phyloP scores from a whole-genome alignment of 2,329 filamentous ascomycete genomes.

The Triangularia verruculosa region DNA sequence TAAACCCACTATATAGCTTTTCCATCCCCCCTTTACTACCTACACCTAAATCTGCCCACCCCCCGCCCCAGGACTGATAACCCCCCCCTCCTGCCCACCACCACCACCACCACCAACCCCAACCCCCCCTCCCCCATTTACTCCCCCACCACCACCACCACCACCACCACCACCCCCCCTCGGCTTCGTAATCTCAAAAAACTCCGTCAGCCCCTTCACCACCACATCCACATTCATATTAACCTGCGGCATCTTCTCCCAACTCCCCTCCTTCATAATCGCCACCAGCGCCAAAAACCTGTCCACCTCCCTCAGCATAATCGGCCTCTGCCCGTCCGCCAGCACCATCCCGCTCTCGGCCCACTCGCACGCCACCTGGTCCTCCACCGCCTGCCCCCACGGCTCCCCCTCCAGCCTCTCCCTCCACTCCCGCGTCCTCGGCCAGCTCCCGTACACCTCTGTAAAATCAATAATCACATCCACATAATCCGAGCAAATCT shows the following conservation, averaged over 20 bases:
- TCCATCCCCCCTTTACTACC: too few species aligned
- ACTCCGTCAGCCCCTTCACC: slow-evolving; percentile 73
- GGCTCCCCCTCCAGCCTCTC: slow-evolving; percentile 57
- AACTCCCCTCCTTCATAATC: slow-evolving; percentile 81
- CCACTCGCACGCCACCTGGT: slow-evolving; percentile 63
- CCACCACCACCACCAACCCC: too few species aligned
- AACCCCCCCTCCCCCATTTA: too few species aligned
- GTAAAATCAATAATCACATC: slow-evolving; percentile 97
- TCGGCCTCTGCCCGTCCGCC: slow-evolving; percentile 60
- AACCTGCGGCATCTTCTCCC: slow-evolving; percentile 78
- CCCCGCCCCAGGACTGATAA: too few species aligned
- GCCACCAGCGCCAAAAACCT: slow-evolving; percentile 77
- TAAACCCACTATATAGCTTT: too few species aligned
- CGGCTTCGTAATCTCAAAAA: slow-evolving; percentile 70
- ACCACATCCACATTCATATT: slow-evolving; percentile 85
- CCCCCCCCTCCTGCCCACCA: too few species aligned
- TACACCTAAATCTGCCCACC: too few species aligned
- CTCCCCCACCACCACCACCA: too few species aligned
- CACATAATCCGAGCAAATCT: slow-evolving; percentile 98
- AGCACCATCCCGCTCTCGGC: slow-evolving; percentile 68
- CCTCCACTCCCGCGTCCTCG: slow-evolving; percentile 53
- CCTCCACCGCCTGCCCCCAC: slow-evolving; percentile 60
- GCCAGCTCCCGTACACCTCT: slow-evolving; percentile 84
- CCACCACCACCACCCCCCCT: slow-evolving; percentile 27
- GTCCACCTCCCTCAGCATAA: slow-evolving; percentile 67